Evolutionary conservation across 768 basidiomycete species (phyloP), one percentile per base, ranked within the genome.

Genomic region (Termitomyces sp.): DNA sequence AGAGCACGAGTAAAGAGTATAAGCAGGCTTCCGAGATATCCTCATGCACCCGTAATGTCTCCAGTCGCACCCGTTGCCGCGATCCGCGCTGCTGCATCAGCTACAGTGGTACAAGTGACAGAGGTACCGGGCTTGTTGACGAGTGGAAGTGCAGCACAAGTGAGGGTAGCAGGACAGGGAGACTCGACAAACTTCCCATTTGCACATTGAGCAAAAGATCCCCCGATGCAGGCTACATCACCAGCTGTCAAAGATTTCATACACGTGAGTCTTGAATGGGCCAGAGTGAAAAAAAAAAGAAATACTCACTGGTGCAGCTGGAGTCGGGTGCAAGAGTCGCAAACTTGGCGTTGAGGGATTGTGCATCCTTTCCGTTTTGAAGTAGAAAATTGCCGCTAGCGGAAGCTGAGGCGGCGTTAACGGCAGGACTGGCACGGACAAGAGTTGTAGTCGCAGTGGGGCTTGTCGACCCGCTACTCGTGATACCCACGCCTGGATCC

Each of bases 91-190:
- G 57, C 55, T 14, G 77, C 76, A 64, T 83, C 82, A 22, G 74
- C 69, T 26, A 62, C 30, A 1, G 78, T 80, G 15, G 73, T 74
- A 67, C 82, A 84, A 12, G 77, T 70, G 57, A 83, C 70, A 6
- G 75, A 77, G 9, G 81, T 82, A 41, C 81, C 82, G 11, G 73
- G 54, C 30, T 66, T 71, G 68, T 81, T 80, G 53, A 83, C 80
- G 24, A 84, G 72, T 24, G 82, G 81, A 45, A 83, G 74, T 5
- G 80, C 80, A 30, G 71, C 71, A 50, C 81, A 83, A 5, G 66
- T 68, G 30, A 71, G 62, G 2, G 69, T 68, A 38, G 62, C 64
- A 26, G 66, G 64, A 53, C 81, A 84, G 0, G 61, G 52, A 0
- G 71, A 73, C 15, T 70, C 51, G 1, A 65, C 71, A 51, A 80